phyloP scores from a whole-genome alignment of 2,329 filamentous ascomycete species.

The Phaeosphaeriaceae sp. region DNA sequence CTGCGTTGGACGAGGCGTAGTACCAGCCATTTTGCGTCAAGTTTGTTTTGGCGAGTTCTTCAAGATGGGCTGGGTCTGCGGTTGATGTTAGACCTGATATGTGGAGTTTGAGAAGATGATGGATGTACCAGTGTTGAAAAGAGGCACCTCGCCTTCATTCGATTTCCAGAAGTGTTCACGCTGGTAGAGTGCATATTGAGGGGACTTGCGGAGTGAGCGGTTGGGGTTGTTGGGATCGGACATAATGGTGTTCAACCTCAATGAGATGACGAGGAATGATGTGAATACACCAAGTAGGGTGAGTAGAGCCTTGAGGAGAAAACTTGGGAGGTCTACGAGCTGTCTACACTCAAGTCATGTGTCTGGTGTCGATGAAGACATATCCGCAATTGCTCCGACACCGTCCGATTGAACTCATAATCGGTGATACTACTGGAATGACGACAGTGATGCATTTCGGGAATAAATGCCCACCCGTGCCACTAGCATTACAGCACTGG shows the following conservation, averaged over 20 bases:
- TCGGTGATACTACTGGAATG: constrained; percentile 16
- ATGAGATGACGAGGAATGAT: neutral
- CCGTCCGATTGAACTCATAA: constrained; percentile 5
- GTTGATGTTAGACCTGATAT: neutral
- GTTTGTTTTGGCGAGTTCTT: constrained; percentile 63
- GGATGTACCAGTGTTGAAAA: constrained; percentile 59
- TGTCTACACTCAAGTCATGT: too few relatives aligned
- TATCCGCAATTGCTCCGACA: neutral
- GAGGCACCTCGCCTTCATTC: constrained; percentile 58
- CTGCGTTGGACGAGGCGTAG: constrained; percentile 65
- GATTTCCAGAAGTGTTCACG: constrained; percentile 62
- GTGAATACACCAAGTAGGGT: neutral
- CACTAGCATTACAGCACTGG: neutral
- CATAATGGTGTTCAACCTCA: neutral
- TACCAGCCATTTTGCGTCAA: constrained; percentile 66
- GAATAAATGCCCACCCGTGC: too few relatives aligned
- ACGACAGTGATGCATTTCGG: constrained; percentile 8
- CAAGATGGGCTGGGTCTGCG: constrained; percentile 64
- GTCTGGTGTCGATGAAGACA: too few relatives aligned
- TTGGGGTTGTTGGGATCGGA: constrained; percentile 61
- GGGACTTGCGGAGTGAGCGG: constrained; percentile 57
- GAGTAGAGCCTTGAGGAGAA: neutral
- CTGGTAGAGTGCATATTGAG: constrained; percentile 63
- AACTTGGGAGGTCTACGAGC: too few relatives aligned
- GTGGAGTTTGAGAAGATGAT: neutral